Base-by-base conservation (phyloP, 768 basidiomycete species). In the Pisolithus tinctorius region DNA sequence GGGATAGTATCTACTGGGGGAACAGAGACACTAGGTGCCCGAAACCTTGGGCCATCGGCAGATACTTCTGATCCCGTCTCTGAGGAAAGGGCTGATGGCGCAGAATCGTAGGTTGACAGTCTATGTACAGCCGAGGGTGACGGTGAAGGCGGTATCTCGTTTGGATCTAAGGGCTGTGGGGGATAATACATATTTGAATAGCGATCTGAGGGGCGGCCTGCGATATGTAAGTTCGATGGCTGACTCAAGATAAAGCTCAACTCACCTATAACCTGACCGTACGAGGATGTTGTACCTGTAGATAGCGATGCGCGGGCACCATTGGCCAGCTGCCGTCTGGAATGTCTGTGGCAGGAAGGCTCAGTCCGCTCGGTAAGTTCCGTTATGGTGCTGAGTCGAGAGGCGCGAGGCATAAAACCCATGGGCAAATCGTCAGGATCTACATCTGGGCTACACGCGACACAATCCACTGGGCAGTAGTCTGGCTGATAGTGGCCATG, bases 361-460 rank as follows among this genome's bases (percentile, higher is more conserved):
- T 82, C 84, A 34, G 85, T 82, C 31, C 74, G 73, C 61, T 88
- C 86, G 14, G 84, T 83, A 43, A 64, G 68, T 67, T 89, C 86
- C 23, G 78, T 74, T 53, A 89, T 89, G 4, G 82, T 84, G 52
- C 79, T 84, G 52, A 87, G 67, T 49, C 70, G 71, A 30, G 71
- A 67, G 47, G 57, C 47, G 14, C 56, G 65, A 57, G 62, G 59
- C 64, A 57, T 59, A 11, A 69, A 65, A 41, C 70, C 69, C 48
- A 68, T 60, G 47, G 71, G 68, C 47, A 65, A 54, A 40, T 70
- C 69, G 34, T 59, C 51, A 6, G 17, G 48, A 39, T 63, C 65
- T 38, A 52, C 45, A 5, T 57, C 67, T 17, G 65, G 48, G 26
- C 64, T 55, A 44, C 61, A 61, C 34, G 51, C 52, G 20, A 61